phyloP scores from a whole-genome alignment of 2,329 filamentous ascomycete species.

The Aspergillus fischeri region DNA sequence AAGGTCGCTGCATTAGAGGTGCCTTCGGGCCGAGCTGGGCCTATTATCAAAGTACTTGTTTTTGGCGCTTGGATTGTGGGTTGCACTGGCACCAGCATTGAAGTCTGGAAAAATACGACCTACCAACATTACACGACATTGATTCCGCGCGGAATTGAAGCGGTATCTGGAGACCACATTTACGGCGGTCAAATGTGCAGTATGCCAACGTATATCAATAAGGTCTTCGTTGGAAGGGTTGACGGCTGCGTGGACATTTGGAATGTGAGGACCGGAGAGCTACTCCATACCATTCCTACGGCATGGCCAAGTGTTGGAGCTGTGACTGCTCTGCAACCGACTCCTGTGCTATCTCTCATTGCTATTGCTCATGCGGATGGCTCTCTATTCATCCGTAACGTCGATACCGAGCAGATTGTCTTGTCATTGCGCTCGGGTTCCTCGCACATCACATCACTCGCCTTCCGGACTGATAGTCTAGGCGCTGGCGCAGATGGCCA shows the following conservation, averaged over 20 bases:
- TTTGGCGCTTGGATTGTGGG: slow-evolving; percentile 91
- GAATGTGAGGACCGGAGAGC: slow-evolving; percentile 88
- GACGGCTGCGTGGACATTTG: slow-evolving; percentile 95
- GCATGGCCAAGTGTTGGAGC: slow-evolving; percentile 67
- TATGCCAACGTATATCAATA: slow-evolving; percentile 95
- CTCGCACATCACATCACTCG: slow-evolving; percentile 71
- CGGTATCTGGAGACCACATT: slow-evolving; percentile 57
- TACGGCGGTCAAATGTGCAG: slow-evolving; percentile 76
- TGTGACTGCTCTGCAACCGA: slow-evolving; percentile 82
- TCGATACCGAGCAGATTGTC: slow-evolving; percentile 70
- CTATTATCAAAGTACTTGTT: slow-evolving; percentile 71
- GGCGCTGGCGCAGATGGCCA: slow-evolving; percentile 85
- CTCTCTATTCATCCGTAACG: slow-evolving; percentile 72
- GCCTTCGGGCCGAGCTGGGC: slow-evolving; percentile 60
- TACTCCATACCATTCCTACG: slow-evolving; percentile 85
- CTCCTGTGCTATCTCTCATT: slow-evolving; percentile 77
- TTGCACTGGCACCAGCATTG: slow-evolving; percentile 68
- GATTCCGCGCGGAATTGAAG: slow-evolving; percentile 53
- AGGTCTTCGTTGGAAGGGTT: slow-evolving; percentile 80
- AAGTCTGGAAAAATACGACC: slow-evolving; percentile 82
- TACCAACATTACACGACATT: slow-evolving; percentile 90
- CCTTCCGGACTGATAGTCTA: slow-evolving; percentile 83
- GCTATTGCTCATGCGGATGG: slow-evolving; percentile 84
- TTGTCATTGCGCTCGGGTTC: slow-evolving; percentile 65
- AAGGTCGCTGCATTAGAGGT: slow-evolving; percentile 71